Evolutionary conservation across 768 basidiomycete species (phyloP), one percentile per base, ranked within the genome.

Genomic region (Termitomyces sp.): DNA sequence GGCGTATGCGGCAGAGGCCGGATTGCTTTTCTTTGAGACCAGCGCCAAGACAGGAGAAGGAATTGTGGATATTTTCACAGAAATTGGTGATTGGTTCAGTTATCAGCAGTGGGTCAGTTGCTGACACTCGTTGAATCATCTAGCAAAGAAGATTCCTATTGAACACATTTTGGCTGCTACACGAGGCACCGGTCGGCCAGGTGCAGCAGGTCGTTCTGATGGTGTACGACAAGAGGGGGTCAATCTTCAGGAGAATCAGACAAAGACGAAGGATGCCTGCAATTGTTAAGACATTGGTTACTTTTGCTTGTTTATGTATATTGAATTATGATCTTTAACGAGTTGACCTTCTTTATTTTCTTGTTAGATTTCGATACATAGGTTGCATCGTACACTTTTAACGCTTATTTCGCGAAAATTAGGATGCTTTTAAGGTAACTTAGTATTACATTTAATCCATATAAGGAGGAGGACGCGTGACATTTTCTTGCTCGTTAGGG

Each of bases 41-140:
- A 92, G 90, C 69, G 97, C 97, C 28, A 99, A 98, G 86, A 94
- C 93, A 5, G 95, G 96, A 18, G 91, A 96, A 69, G 95, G 94
- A 42, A 86, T 98, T 58, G 91, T 94, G 28, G 97, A 98, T 70
- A 87, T 98, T 35, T 99, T 99, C 74, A 98, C 96, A 12, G 96
- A 98, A 76, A 98, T 99, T 69, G 96, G 96, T 98, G 49, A 58
- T 72, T 85, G 74, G 22, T 45, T 60, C 59, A 20, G 18, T 54
- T 18, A 5, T 49, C 13, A 11, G 8, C 22, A 57, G 22, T 51
- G 32, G 40, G 22, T 46, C 33, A 32, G 18, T 60, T 40, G 15
- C 9, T 62, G 24, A 62, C 36, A 44, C n/a, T 24, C 38, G 60
- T 50, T 48, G 13, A 6, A 36, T 45, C 12, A 54, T 61, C 24